A percentile compares a stretch with the other conserved stretches of the same genome.
phyloP scores from a whole-genome alignment of 2,329 filamentous ascomycete species.

The Phialophora chinensis region DNA sequence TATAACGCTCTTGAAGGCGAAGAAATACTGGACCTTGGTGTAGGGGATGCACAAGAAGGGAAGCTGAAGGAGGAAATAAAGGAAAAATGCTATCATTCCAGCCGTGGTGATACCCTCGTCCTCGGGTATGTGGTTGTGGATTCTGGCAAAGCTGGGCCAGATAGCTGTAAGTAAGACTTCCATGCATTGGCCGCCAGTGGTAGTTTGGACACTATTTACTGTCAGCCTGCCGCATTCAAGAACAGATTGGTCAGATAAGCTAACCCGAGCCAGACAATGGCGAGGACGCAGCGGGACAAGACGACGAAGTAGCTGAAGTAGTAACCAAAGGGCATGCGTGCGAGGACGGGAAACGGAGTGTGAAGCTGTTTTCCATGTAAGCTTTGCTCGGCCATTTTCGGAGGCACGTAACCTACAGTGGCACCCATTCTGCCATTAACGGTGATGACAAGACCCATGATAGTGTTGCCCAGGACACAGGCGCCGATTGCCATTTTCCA shows the following conservation, averaged over 20 bases:
- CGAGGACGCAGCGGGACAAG: slow-evolving; percentile 60
- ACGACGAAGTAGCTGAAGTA: slow-evolving; percentile 63
- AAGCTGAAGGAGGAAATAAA: slow-evolving; percentile 55
- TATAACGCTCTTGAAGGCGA: slow-evolving; percentile 36
- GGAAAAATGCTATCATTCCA: slow-evolving; percentile 52
- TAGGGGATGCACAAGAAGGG: slow-evolving; percentile 51
- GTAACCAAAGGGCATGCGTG: slow-evolving; percentile 63
- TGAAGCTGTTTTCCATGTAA: slow-evolving; percentile 48
- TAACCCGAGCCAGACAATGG: slow-evolving; percentile 59
- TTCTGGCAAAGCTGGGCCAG: slow-evolving; percentile 54
- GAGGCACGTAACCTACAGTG: slow-evolving; percentile 37
- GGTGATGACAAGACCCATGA: slow-evolving; percentile 65
- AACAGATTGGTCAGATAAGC: slow-evolving; percentile 56
- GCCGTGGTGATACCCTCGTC: slow-evolving; percentile 54
- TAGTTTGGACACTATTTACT: slow-evolving; percentile 33
- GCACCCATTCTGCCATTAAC: slow-evolving; percentile 63
- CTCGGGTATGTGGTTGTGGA: slow-evolving; percentile 50
- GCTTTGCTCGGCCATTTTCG: slow-evolving; percentile 8
- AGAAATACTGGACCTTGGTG: slow-evolving; percentile 37
- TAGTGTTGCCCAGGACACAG: slow-evolving; percentile 45
- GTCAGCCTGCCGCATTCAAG: slow-evolving; percentile 51
- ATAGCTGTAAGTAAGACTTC: slow-evolving; percentile 49
- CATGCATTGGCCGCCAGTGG: slow-evolving; percentile 37
- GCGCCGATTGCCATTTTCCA: slow-evolving; percentile 50
- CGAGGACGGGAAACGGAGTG: slow-evolving; percentile 62